Percentiles rank a stretch among this genome's conserved stretches.
Conservation (phyloP, 192 early-diverging fungal genomes). For the Funneliformis mosseae region DNA sequence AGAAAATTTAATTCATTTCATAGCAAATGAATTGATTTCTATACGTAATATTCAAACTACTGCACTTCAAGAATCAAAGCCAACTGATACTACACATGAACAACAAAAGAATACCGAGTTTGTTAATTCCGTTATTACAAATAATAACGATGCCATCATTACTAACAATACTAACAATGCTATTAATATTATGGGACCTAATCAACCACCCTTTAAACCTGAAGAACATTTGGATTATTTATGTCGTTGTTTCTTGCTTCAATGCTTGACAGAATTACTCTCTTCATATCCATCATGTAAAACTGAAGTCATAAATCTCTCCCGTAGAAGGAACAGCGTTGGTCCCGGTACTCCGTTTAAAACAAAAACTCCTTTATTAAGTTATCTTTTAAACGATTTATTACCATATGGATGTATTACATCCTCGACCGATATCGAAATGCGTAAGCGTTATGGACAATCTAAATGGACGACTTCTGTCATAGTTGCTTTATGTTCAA, state of each 20-base stretch:
- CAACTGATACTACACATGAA: background rate
- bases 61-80: background rate
- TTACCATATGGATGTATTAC: slow-evolving; percentile 57
- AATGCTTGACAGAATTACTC: slow-evolving; percentile 85
- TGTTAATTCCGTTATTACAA: background rate
- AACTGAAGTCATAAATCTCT: slow-evolving; percentile 64
- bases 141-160: slow-evolving; percentile 12
- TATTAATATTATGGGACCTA: background rate
- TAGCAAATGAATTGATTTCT: slow-evolving; percentile 57
- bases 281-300: slow-evolving; percentile 84
- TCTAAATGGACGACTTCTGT: slow-evolving; percentile 71
- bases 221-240: slow-evolving; percentile 39
- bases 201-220: slow-evolving; percentile 30
- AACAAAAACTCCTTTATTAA: slow-evolving; percentile 53
- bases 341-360: slow-evolving; percentile 40
- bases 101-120: background rate
- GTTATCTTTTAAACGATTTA: slow-evolving; percentile 67
- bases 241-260: slow-evolving; percentile 74
- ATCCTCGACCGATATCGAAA: slow-evolving; percentile 48
- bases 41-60: slow-evolving; percentile 23
- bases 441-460: slow-evolving; percentile 59
- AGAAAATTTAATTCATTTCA: slow-evolving; percentile 56
- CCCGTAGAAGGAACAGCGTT: slow-evolving; percentile 44
- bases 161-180: background rate
- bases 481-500: slow-evolving; percentile 62